phyloP scores from a whole-genome alignment of 1,284 basidiomycete species.

The Trichosporon ovoides region DNA sequence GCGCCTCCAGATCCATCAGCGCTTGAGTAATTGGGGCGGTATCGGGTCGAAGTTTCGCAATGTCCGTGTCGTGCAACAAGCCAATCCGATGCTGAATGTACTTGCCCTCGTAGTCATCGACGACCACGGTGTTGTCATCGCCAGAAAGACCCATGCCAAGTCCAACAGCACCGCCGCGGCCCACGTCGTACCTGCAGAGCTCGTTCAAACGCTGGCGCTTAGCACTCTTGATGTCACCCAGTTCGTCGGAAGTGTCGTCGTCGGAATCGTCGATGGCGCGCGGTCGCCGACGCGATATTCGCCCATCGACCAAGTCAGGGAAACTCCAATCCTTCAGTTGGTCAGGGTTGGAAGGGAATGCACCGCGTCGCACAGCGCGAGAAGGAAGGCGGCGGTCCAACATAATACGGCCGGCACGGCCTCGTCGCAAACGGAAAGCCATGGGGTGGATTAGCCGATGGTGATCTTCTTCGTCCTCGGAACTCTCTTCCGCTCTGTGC shows the following conservation, averaged over 20 bases:
- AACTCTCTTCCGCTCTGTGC: constrained; percentile 28
- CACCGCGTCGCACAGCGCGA: constrained; percentile 22
- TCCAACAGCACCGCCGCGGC: constrained; percentile 40
- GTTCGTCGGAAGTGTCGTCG: constrained; percentile 15
- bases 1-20: constrained; percentile 29
- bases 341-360: constrained; percentile 24
- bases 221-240: constrained; percentile 9
- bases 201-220: constrained; percentile 40
- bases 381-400: constrained; percentile 63
- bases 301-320: constrained; percentile 24
- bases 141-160: constrained; percentile 46
- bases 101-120: constrained; percentile 48
- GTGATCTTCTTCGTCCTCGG: constrained; percentile 32
- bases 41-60: constrained; percentile 40
- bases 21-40: constrained; percentile 31
- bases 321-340: constrained; percentile 34
- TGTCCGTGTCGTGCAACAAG: constrained; percentile 39
- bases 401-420: constrained; percentile 72
- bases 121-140: constrained; percentile 45
- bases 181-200: constrained; percentile 42
- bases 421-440: constrained; percentile 66
- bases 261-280: constrained; percentile 36
- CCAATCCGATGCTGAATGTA: constrained; percentile 43
- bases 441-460: constrained; percentile 26
- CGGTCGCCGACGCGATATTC: constrained; percentile 21